A percentile compares a stretch with the other conserved stretches of the same genome.
Conservation (phyloP, 139 green algal species). For the Chlorella sp. region DNA sequence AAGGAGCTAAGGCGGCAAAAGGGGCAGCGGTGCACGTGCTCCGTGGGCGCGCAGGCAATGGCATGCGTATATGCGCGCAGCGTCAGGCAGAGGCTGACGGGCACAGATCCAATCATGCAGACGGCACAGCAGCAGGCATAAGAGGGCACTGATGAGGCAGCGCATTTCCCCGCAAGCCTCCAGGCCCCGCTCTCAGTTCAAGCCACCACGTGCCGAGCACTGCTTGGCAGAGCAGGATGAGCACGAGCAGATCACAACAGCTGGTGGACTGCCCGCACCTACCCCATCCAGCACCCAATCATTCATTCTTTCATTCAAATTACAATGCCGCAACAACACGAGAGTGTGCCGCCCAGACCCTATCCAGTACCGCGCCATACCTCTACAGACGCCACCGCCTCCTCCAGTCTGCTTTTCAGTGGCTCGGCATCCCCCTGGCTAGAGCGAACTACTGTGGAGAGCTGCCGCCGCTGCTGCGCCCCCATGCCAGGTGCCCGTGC, state of each 20-base stretch:
- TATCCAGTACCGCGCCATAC: too few species aligned
- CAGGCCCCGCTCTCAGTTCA: too few species aligned
- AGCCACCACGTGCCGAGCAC: too few species aligned
- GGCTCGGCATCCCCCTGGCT: neutral
- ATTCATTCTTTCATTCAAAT: neutral
- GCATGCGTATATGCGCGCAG: neutral
- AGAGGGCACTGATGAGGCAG: too few species aligned
- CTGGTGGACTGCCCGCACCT: neutral
- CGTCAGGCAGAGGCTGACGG: neutral
- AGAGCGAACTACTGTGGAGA: neutral
- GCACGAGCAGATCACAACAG: too few species aligned
- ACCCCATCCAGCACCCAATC: neutral
- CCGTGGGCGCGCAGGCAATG: neutral
- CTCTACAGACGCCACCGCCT: neutral
- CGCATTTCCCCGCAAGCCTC: too few species aligned
- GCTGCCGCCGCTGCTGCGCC: conserved; percentile 9
- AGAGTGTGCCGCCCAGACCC: too few species aligned
- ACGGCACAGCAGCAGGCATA: neutral
- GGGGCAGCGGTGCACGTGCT: too few species aligned
- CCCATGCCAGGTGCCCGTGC: neutral
- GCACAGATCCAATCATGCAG: neutral
- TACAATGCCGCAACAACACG: neutral
- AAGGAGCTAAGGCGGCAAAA: too few species aligned
- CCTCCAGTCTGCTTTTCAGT: neutral
- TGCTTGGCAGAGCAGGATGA: too few species aligned